Conservation (phyloP, 192 early-diverging fungal species). For the Irineochytrium annulatum region DNA sequence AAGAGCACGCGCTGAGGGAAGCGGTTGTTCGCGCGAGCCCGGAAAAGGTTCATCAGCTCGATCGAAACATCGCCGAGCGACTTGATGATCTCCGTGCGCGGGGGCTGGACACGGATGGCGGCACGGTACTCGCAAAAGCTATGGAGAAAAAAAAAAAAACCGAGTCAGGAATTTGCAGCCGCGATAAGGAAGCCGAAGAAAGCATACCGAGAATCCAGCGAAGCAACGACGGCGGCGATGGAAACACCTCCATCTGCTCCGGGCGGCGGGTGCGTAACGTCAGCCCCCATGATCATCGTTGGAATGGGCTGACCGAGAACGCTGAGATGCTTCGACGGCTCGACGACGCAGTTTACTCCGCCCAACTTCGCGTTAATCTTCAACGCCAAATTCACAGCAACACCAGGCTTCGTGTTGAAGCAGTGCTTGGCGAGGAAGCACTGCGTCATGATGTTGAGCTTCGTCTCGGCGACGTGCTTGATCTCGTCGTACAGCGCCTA, state of each 20-base stretch:
- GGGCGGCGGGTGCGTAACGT: slow-evolving; percentile 81
- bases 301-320: slow-evolving; percentile 21
- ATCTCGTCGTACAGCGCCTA: slow-evolving; percentile 65
- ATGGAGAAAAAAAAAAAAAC: slow-evolving; percentile 6
- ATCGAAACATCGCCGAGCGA: slow-evolving; percentile 33
- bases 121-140: slow-evolving; percentile 33
- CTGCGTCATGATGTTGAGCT: slow-evolving; percentile 77
- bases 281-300: slow-evolving; percentile 79
- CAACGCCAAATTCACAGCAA: slow-evolving; percentile 75
- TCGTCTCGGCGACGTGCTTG: slow-evolving; percentile 77
- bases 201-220: slow-evolving; percentile 24
- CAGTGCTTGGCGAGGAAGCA: slow-evolving; percentile 68
- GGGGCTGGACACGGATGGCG: slow-evolving; percentile 34
- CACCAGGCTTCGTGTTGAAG: slow-evolving; percentile 21
- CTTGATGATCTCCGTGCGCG: slow-evolving; percentile 43
- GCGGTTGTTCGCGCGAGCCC: slow-evolving; percentile 28
- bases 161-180: neutral
- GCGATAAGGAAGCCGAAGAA: neutral
- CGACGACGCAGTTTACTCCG: slow-evolving; percentile 12
- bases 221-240: slow-evolving; percentile 46
- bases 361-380: slow-evolving; percentile 29
- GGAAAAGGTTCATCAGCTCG: slow-evolving; percentile 32
- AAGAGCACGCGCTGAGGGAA: slow-evolving; percentile 50
- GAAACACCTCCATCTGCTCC: slow-evolving; percentile 45
- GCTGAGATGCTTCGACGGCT: slow-evolving; percentile 15